phyloP scores from a whole-genome alignment of 2,329 filamentous ascomycete genomes.

The Ophiostoma sp. region DNA sequence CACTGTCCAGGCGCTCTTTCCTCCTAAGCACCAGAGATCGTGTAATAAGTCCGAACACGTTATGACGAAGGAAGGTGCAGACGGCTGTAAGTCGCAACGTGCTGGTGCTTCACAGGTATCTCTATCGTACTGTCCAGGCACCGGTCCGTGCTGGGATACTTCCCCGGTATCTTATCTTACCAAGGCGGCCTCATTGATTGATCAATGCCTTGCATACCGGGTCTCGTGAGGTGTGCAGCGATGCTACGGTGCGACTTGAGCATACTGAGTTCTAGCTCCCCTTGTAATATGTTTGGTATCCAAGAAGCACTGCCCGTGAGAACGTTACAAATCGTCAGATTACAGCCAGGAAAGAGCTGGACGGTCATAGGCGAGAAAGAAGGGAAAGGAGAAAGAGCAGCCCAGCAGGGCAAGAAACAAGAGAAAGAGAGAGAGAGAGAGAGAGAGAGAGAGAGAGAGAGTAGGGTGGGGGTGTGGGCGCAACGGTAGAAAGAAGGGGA shows the following conservation, averaged over 20 bases:
- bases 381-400: background rate
- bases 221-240: background rate
- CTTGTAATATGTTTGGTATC: no score
- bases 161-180: background rate
- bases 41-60: background rate
- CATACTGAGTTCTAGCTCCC: background rate
- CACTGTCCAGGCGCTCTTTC: background rate
- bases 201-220: background rate
- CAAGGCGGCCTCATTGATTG: background rate
- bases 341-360: background rate
- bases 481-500: conserved; percentile 11
- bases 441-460: background rate
- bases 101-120: background rate
- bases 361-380: background rate
- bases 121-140: background rate
- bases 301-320: background rate
- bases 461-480: conserved; percentile 5
- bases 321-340: background rate
- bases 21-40: background rate
- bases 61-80: background rate
- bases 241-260: background rate
- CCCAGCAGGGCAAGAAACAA: background rate
- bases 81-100: background rate
- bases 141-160: conserved; percentile 3
- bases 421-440: background rate